Base-by-base conservation (phyloP, 2,329 filamentous ascomycete genomes). In the Fusarium verticillioides region DNA sequence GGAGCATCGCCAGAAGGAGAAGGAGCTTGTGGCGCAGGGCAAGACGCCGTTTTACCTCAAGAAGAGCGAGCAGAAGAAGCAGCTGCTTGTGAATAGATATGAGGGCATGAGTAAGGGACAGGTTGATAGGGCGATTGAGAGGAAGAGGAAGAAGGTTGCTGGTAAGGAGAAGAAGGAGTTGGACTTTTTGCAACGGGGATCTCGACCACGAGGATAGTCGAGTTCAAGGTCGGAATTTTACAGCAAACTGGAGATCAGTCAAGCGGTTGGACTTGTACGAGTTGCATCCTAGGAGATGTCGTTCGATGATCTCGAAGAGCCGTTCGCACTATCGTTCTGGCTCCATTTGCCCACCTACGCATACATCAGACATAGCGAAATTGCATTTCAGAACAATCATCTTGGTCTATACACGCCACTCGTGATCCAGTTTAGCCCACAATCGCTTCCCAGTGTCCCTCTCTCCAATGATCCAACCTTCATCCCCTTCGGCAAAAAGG, bases 31-130 rank as follows among this genome's bases (percentile, higher is more conserved):
- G 58, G 91, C 91, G 77, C 90, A 97, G 84, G 96, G 96, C 69
- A 98, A 98, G 90, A 90, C 89, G 80, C 96, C 96, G 1, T 99
- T 95, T 84, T 98, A 94, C 83, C 85, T 98, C 78, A 99, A 99
- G 89, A 92, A 92, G 85, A 91, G 91, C 79, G 96, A 98, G 84
- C 90, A 96, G 86, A 97, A 96, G 91, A 94, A 96, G 86, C 86
- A 92, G 82, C 86, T 95, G 63, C 85, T 98, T 70, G 86, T 93
- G 79, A 92, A 96, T 77, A 90, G 92, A 80, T 98, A 93, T 83
- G 89, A 92, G 77, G 89, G 89, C 67, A 93, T 98, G 92, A 96
- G 94, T 83, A 92, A 93, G 80, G 92, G 91, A 81, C 92, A 98
- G 83, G 89, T 95, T 67, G 93, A 97, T 71, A 93, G 91, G 84